Evolutionary conservation across 2,329 filamentous ascomycete species (phyloP).

Genomic region (Fusarium hostae): DNA sequence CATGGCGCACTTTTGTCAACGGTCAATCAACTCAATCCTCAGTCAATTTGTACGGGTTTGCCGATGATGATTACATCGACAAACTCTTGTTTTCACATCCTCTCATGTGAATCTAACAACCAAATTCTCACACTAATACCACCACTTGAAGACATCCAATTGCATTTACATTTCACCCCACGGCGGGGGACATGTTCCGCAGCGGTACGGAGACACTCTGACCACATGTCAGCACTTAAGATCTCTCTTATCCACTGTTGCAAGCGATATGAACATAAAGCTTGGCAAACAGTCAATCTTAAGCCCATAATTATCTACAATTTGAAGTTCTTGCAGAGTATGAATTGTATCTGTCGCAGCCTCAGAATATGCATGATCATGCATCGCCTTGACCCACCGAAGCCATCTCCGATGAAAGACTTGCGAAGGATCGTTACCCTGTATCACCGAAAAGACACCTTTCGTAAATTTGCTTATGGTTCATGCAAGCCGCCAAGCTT

Average conservation of each 20-base stretch:
- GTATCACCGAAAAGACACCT: background rate
- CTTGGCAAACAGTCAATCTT: background rate
- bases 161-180: background rate
- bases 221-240: slow-evolving; percentile 16
- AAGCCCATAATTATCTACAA: background rate
- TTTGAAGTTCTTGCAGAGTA: background rate
- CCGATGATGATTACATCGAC: background rate
- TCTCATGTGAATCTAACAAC: background rate
- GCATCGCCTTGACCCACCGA: background rate
- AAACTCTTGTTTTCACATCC: background rate
- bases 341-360: background rate
- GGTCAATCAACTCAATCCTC: background rate
- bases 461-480: no score
- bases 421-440: background rate
- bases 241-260: background rate
- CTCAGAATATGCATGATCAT: slow-evolving; percentile 14
- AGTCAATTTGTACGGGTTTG: background rate
- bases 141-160: background rate
- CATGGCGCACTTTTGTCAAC: background rate
- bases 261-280: background rate
- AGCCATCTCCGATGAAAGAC: background rate
- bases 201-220: background rate
- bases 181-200: background rate
- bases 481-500: background rate
- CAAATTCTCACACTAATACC: background rate